Evolutionary conservation across 1,284 basidiomycete genomes (phyloP).

Genomic region (Rhodotorula sp.): DNA sequence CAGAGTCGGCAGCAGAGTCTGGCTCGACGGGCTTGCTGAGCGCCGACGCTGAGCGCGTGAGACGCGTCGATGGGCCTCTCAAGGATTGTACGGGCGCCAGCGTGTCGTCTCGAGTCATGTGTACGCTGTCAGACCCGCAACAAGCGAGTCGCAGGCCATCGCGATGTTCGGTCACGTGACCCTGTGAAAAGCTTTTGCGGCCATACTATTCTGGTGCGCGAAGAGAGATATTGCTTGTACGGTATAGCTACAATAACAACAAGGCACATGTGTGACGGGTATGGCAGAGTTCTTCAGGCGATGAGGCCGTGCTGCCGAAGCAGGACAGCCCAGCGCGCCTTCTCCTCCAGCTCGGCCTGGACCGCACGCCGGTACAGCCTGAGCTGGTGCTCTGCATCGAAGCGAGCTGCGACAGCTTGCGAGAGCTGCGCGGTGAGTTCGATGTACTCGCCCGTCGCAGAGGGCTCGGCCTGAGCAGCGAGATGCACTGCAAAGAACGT

Average conservation of each 20-base stretch:
- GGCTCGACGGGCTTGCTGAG: constrained; percentile 19
- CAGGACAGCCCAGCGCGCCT: constrained; percentile 15
- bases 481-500: constrained; percentile 6
- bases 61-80: neutral
- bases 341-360: constrained; percentile 11
- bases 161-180: too few relatives aligned
- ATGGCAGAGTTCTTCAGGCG: neutral
- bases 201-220: too few relatives aligned
- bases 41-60: constrained; percentile 23
- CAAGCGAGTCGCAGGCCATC: too few relatives aligned
- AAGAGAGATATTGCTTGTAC: too few relatives aligned
- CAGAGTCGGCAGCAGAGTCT: neutral
- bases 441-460: constrained; percentile 25
- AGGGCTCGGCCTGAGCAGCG: constrained; percentile 25
- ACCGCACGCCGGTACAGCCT: constrained; percentile 14
- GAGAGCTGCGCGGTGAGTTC: constrained; percentile 15
- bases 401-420: constrained; percentile 5
- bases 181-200: too few relatives aligned
- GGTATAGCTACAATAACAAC: too few relatives aligned
- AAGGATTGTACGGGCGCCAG: neutral
- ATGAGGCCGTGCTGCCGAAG: constrained; percentile 20
- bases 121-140: too few relatives aligned
- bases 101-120: constrained; percentile 5
- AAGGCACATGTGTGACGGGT: too few relatives aligned
- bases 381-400: constrained; percentile 22